Evolutionary conservation across 2,329 filamentous ascomycete genomes (phyloP).

Genomic region (Pestalotiopsis sp.): DNA sequence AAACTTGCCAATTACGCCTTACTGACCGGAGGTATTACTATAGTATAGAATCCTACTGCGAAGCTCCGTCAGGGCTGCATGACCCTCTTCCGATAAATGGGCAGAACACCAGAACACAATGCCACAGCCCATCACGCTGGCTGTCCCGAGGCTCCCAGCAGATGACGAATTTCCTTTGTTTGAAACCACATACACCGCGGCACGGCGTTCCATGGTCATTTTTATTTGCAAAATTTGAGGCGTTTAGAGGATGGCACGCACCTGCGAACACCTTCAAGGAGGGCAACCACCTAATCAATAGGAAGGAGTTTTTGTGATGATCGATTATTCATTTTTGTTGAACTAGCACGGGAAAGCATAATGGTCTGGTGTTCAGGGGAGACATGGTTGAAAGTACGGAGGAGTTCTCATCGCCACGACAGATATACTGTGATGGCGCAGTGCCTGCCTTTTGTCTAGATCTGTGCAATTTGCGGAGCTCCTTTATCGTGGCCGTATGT

Average conservation of each 20-base stretch:
- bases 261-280: not conserved
- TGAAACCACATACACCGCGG: slow-evolving; percentile 4
- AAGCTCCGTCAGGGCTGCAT: not conserved
- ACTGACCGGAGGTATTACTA: slow-evolving; percentile 42
- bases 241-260: slow-evolving; percentile 11
- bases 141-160: not conserved
- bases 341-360: slow-evolving; percentile 7
- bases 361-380: slow-evolving; percentile 8
- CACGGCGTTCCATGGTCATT: slow-evolving; percentile 2
- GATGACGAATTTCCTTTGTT: slow-evolving; percentile 2
- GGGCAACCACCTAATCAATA: slow-evolving; percentile 7
- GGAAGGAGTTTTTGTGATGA: slow-evolving; percentile 10
- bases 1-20: slow-evolving; percentile 61
- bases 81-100: not conserved
- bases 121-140: not conserved
- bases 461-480: not conserved
- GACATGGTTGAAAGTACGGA: not conserved
- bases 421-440: not conserved
- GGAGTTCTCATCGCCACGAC: not conserved
- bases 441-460: not conserved
- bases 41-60: slow-evolving; percentile 23
- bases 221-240: slow-evolving; percentile 8
- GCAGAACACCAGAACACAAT: too few species aligned
- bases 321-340: not conserved
- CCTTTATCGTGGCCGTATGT: not conserved